These are phyloP conservation scores for Miscanthus lutarioriparius DNA, from an alignment of 176 grass and related monocot species.

Conservation along the genomic window DNA sequence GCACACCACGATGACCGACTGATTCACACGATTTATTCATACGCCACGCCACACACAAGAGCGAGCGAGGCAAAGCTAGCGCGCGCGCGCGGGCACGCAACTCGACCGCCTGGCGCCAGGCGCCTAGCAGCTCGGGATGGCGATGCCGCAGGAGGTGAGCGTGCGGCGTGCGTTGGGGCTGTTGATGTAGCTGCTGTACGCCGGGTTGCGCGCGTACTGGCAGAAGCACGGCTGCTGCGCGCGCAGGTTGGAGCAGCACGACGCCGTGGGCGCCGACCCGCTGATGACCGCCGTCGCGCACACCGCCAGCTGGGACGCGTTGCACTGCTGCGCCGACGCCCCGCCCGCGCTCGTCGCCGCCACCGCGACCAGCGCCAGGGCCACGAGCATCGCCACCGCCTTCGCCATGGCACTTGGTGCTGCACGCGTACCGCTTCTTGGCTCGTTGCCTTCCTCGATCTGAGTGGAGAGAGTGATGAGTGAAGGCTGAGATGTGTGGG, in stretches of 20 bases:
- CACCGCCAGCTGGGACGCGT: conserved; percentile 5
- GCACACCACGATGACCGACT: no score
- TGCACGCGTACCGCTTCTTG: no score
- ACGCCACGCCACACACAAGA: not conserved
- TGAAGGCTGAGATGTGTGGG: not conserved
- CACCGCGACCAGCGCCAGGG: not conserved
- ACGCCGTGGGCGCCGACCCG: not conserved
- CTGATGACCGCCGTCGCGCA: conserved; percentile 37
- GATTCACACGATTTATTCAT: no score
- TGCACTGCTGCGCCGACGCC: conserved; percentile 39
- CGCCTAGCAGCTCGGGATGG: conserved; percentile 43
- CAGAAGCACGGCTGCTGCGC: conserved; percentile 49
- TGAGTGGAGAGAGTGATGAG: not conserved
- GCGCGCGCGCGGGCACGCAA: no score
- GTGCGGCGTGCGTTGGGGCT: conserved; percentile 24
- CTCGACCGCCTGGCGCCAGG: not conserved
- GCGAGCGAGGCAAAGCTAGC: not conserved
- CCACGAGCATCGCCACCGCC: not conserved
- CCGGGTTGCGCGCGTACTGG: conserved; percentile 44
- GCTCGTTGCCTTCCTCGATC: not conserved
- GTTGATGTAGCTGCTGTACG: conserved; percentile 36
- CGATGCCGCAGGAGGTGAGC: conserved; percentile 10
- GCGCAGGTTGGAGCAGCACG: conserved; percentile 47
- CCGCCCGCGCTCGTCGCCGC: not conserved
- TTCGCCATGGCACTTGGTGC: not conserved